phyloP scores from a whole-genome alignment of 2,329 filamentous ascomycete species.

The Colletotrichum phormii region DNA sequence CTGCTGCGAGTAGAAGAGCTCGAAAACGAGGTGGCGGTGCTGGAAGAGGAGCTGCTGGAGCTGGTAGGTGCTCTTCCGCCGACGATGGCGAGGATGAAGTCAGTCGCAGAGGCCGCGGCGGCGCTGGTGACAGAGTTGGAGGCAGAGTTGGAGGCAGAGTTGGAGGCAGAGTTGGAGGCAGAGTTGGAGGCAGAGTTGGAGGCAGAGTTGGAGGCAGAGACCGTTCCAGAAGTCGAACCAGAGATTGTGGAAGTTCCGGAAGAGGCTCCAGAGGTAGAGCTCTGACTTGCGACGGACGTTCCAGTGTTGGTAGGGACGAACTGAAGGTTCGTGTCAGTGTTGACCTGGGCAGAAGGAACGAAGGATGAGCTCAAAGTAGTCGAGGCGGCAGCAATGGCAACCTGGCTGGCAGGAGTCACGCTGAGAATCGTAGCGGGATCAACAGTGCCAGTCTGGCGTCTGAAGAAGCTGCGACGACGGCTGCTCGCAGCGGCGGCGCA shows the following conservation, averaged over 20 bases:
- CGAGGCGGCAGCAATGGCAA: not conserved
- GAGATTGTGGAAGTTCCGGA: not conserved
- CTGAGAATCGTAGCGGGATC: not conserved
- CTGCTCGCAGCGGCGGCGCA: not conserved
- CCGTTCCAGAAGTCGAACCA: not conserved
- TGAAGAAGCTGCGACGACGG: not conserved
- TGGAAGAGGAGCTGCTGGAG: not conserved
- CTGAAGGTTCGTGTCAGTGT: not conserved
- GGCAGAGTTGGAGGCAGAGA: not conserved
- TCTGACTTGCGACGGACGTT: not conserved
- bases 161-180: not conserved
- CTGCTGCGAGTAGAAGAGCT: not conserved
- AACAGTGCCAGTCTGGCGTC: slow-evolving; percentile 12
- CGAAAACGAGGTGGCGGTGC: not conserved
- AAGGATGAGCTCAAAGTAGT: not conserved
- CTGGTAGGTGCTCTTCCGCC: not conserved
- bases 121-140: not conserved
- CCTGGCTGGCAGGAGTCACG: slow-evolving; percentile 9
- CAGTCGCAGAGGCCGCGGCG: not conserved
- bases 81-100: slow-evolving; percentile 11
- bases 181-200: not conserved
- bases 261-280: not conserved
- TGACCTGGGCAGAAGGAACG: not conserved
- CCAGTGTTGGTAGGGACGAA: not conserved
- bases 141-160: not conserved